Evolutionary conservation across 441 rosid genomes (phyloP).

Genomic region (Mallotus japonicus): DNA sequence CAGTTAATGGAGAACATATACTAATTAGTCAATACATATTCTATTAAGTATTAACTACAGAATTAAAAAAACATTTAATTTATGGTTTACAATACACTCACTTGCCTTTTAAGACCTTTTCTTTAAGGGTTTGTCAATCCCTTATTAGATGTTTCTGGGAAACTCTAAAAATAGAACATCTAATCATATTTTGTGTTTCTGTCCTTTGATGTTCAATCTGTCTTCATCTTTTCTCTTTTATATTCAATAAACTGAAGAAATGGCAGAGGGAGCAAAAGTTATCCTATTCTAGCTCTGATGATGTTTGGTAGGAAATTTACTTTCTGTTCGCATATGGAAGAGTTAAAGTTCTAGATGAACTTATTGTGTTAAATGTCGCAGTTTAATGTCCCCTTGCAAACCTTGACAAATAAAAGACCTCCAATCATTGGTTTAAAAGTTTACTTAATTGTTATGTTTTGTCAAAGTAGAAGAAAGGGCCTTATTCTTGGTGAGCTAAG

Average conservation of each 20-base stretch:
- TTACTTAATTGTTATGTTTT: neutral
- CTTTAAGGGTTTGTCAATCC: neutral
- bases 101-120: neutral
- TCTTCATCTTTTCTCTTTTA: neutral
- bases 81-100: neutral
- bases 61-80: neutral
- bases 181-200: neutral
- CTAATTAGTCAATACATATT: too few relatives aligned
- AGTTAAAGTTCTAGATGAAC: constrained; percentile 2
- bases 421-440: neutral
- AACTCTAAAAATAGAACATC: neutral
- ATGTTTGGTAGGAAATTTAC: neutral
- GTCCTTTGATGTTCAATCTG: neutral
- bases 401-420: neutral
- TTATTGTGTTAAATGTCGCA: neutral
- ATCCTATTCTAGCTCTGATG: neutral
- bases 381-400: neutral
- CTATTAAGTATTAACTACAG: neutral
- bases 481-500: neutral
- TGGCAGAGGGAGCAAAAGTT: neutral
- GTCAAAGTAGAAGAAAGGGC: neutral
- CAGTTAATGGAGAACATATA: neutral
- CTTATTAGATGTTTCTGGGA: neutral
- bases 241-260: neutral
- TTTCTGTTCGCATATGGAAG: neutral